phyloP scores from a whole-genome alignment of 2,329 filamentous ascomycete genomes.

The Tricladium varicosporioides region DNA sequence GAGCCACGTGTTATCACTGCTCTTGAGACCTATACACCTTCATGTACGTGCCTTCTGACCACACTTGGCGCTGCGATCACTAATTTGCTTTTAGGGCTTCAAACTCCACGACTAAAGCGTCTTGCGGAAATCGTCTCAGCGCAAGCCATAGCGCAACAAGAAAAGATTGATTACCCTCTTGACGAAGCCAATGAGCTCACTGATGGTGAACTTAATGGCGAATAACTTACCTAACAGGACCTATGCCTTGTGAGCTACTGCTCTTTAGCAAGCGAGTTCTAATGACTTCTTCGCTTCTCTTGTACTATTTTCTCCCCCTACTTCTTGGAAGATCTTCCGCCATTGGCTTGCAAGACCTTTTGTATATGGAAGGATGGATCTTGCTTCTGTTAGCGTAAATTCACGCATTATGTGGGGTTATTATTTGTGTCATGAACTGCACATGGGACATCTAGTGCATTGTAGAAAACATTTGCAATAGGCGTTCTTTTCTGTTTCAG shows the following conservation, averaged over 20 bases:
- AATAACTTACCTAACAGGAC: slow-evolving; percentile 18
- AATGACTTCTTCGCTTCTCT: slow-evolving; percentile 30
- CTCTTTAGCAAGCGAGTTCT: background rate
- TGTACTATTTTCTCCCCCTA: slow-evolving; percentile 32
- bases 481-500: slow-evolving; percentile 26
- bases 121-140: slow-evolving; percentile 97
- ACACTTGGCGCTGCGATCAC: slow-evolving; percentile 19
- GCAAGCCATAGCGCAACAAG: slow-evolving; percentile 93
- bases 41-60: slow-evolving; percentile 62
- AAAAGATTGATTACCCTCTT: slow-evolving; percentile 65
- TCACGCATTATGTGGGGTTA: slow-evolving; percentile 23
- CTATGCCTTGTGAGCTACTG: background rate
- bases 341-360: slow-evolving; percentile 21
- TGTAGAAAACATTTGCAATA: slow-evolving; percentile 24
- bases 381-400: slow-evolving; percentile 26
- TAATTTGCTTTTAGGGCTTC: slow-evolving; percentile 65
- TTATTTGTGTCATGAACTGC: slow-evolving; percentile 20
- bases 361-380: slow-evolving; percentile 29
- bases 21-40: slow-evolving; percentile 95
- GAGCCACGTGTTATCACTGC: slow-evolving; percentile 95
- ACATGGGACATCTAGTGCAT: slow-evolving; percentile 27
- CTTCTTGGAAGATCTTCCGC: slow-evolving; percentile 25
- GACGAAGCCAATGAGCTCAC: slow-evolving; percentile 48
- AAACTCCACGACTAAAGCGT: slow-evolving; percentile 92
- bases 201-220: slow-evolving; percentile 32